Base-by-base conservation (phyloP, 306 rosid genomes). In the Abrus pulchellus region DNA sequence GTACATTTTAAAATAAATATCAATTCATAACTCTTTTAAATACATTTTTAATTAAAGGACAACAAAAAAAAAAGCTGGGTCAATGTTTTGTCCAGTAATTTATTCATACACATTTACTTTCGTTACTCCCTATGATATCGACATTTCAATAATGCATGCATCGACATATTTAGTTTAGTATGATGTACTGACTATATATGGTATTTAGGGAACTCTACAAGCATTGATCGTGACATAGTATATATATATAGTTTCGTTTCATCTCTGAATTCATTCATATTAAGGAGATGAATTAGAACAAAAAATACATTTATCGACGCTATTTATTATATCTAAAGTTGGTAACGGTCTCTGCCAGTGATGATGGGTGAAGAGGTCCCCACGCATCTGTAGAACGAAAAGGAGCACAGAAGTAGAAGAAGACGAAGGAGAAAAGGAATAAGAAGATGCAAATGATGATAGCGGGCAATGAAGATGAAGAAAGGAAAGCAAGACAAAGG, bases 361-460 rank as follows among this genome's bases (percentile, higher is more conserved):
- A 53, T 71, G 72, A 53, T 71, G 72, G 68, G 41, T 40, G 80
- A 62, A 59, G 48, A 75, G 85, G 87, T 76, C 85, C 89, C 85
- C 85, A 71, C 75, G 1, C 14, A 68, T 14, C 6, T 43, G 71
- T 20, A 20, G 20, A 20, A 20, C 20, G 27, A 30, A 72, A 82
- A 75, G 34, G 65, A 44, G 36, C 52, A 85, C 61, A 41, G 40
- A 68, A 28, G 11, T 47, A 12, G 48, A 74, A 60, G 28, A 36
- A 64, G 40, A 14, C 74, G 53, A 28, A n/a, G 80, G 57, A 78
- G 53, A 10, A 73, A 80, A 80, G 77, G 75, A 77, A 60, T 50
- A 84, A 9, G 66, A 71, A 68, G 52, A 49, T 34, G 66, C 80
- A 80, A 62, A 85, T 44, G 72, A 89, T 50, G 81, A 81, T 52